These are phyloP conservation scores for Melanogaster broomeanus DNA, from an alignment of 768 basidiomycete genomes.

Conservation along the genomic window DNA sequence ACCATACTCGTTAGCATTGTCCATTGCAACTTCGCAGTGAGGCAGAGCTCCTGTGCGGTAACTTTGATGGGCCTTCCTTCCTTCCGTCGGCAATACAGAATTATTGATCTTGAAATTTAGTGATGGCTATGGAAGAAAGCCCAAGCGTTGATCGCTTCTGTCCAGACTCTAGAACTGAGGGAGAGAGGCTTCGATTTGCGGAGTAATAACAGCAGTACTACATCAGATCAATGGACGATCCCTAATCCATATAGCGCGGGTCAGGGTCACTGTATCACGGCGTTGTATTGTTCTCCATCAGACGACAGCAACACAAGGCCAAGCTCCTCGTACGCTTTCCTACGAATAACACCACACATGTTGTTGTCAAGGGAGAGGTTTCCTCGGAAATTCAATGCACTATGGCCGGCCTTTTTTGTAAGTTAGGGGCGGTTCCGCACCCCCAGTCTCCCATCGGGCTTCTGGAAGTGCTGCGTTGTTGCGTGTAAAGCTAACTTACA, in stretches of 20 bases:
- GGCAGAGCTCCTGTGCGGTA: neutral
- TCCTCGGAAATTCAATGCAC: constrained; percentile 26
- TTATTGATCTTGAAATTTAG: constrained; percentile 21
- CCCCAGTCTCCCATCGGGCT: neutral
- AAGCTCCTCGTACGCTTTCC: constrained; percentile 6
- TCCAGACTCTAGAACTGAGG: neutral
- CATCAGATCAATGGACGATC: constrained; percentile 20
- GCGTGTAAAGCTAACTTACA: neutral
- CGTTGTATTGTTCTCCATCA: neutral
- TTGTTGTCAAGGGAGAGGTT: neutral
- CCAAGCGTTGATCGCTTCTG: neutral
- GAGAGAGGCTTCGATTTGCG: constrained; percentile 24
- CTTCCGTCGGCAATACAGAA: constrained; percentile 1
- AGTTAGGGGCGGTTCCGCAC: constrained; percentile 1
- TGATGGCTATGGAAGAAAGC: constrained; percentile 27
- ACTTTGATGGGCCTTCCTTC: neutral
- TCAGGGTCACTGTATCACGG: constrained; percentile 7
- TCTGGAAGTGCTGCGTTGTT: neutral
- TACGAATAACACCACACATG: neutral
- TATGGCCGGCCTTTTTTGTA: constrained; percentile 10
- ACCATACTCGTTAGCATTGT: neutral
- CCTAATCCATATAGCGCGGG: neutral
- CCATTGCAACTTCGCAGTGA: neutral
- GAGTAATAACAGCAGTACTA: constrained; percentile 15
- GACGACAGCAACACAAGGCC: neutral